These are phyloP conservation scores for Fusarium duplospermum DNA, from an alignment of 2,329 filamentous ascomycete species.

Conservation along the genomic window DNA sequence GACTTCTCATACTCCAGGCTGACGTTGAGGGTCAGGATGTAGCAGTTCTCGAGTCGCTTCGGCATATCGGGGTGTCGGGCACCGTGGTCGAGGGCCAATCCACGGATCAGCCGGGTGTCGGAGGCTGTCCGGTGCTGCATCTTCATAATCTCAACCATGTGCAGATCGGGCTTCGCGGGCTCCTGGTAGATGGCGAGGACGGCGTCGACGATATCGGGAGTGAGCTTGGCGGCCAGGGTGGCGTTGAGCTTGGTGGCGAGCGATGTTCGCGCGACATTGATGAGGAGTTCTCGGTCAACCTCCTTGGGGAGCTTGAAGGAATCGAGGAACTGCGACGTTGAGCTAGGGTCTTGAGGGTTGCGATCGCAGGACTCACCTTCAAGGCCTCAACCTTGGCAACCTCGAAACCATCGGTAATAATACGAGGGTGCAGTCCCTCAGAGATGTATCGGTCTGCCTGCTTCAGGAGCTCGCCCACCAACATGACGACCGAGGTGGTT, in stretches of 20 bases:
- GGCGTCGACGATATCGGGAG: slow-evolving; percentile 94
- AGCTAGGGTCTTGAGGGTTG: not conserved
- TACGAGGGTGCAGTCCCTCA: slow-evolving; percentile 95
- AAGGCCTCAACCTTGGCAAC: slow-evolving; percentile 93
- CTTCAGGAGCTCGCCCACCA: slow-evolving; percentile 97
- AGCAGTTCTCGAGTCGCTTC: slow-evolving; percentile 94
- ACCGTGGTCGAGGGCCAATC: slow-evolving; percentile 93
- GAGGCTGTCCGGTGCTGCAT: slow-evolving; percentile 98
- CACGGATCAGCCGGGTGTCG: slow-evolving; percentile 95
- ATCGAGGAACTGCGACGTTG: slow-evolving; percentile 80
- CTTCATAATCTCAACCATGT: slow-evolving; percentile 99
- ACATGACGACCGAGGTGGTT: slow-evolving; percentile 93
- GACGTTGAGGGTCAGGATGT: slow-evolving; percentile 94
- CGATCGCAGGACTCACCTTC: slow-evolving; percentile 66
- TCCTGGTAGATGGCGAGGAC: slow-evolving; percentile 93
- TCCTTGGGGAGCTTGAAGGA: slow-evolving; percentile 89
- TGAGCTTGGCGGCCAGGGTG: slow-evolving; percentile 89
- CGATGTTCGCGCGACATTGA: slow-evolving; percentile 93
- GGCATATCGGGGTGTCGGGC: slow-evolving; percentile 98
- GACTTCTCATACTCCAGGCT: slow-evolving; percentile 99
- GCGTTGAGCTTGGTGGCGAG: slow-evolving; percentile 95
- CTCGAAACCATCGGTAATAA: slow-evolving; percentile 98
- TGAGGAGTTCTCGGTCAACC: slow-evolving; percentile 91
- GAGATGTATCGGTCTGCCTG: slow-evolving; percentile 96
- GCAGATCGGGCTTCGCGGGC: slow-evolving; percentile 91